Evolutionary conservation across 257 asterid species (phyloP).

Genomic region (Scutellaria barbata): DNA sequence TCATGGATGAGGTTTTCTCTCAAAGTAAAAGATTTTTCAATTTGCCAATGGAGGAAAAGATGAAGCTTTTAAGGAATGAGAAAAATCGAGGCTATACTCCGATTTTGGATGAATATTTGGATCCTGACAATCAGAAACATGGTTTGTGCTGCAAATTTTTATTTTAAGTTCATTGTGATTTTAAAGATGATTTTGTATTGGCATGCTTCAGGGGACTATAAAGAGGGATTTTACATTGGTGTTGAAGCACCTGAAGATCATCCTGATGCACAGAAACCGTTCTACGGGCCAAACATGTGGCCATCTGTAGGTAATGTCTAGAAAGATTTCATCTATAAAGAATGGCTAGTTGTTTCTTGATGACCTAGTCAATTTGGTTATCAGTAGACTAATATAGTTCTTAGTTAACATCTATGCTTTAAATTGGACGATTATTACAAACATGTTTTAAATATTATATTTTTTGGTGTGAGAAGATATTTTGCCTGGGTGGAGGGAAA

Average conservation of each 20-base stretch:
- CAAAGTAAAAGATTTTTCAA: constrained; percentile 76
- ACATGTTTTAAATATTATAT: not conserved
- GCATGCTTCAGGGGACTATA: constrained; percentile 72
- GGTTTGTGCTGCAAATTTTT: constrained; percentile 48
- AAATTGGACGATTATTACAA: constrained; percentile 1
- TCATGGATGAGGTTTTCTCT: constrained; percentile 78
- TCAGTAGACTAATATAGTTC: not conserved
- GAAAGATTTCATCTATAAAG: constrained; percentile 1
- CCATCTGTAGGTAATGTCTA: constrained; percentile 62
- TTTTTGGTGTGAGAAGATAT: constrained; percentile 48
- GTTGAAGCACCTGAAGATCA: constrained; percentile 72
- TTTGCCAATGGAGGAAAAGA: constrained; percentile 73
- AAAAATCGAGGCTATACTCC: constrained; percentile 94
- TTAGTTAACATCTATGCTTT: constrained; percentile 8
- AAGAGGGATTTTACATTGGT: constrained; percentile 96
- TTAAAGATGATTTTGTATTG: constrained; percentile 24
- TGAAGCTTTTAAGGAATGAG: constrained; percentile 75
- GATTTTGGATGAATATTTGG: constrained; percentile 70
- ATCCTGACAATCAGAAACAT: constrained; percentile 68
- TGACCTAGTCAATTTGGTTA: too few relatives aligned
- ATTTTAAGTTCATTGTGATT: not conserved
- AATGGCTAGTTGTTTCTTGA: not conserved
- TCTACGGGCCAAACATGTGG: constrained; percentile 81
- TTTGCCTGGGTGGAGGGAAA: constrained; percentile 83
- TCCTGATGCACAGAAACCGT: constrained; percentile 67